phyloP scores from a whole-genome alignment of 164 flowering plant genomes.

The Aristolochia californica region DNA sequence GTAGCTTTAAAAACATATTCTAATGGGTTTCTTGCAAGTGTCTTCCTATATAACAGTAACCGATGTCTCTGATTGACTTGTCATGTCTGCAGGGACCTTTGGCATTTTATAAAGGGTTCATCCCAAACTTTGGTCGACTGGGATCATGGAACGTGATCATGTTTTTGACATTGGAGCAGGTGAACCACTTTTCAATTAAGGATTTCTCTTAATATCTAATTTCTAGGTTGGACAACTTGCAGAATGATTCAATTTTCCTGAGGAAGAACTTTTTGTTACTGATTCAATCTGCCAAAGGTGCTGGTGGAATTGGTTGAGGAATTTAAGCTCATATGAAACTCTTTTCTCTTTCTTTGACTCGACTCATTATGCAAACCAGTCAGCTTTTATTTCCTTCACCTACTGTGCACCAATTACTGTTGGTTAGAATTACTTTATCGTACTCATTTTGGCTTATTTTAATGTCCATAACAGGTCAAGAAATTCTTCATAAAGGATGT shows the following conservation, averaged over 20 bases:
- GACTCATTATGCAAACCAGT: neutral
- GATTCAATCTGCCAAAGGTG: too few species aligned
- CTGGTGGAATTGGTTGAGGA: too few species aligned
- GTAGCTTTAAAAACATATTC: too few species aligned
- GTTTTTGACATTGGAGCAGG: constrained; percentile 89
- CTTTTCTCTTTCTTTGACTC: too few species aligned
- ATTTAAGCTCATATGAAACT: too few species aligned
- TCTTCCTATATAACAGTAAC: too few species aligned
- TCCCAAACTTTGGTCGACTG: constrained; percentile 76
- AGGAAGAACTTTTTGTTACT: too few species aligned
- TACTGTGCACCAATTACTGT: neutral
- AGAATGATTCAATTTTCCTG: too few species aligned
- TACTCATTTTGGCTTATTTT: neutral
- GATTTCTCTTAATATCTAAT: too few species aligned
- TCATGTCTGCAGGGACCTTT: constrained; percentile 53
- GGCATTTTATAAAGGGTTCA: constrained; percentile 85
- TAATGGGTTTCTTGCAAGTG: too few species aligned
- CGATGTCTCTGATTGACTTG: neutral
- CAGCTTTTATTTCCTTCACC: neutral
- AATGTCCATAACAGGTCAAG: constrained; percentile 15
- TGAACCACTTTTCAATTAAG: constrained; percentile 12
- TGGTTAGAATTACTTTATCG: neutral
- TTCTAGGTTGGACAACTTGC: too few species aligned
- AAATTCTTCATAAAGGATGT: constrained; percentile 20
- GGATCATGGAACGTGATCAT: constrained; percentile 87